Base-by-base conservation (phyloP, 306 rosid species). In the Cucumis cinereus region DNA sequence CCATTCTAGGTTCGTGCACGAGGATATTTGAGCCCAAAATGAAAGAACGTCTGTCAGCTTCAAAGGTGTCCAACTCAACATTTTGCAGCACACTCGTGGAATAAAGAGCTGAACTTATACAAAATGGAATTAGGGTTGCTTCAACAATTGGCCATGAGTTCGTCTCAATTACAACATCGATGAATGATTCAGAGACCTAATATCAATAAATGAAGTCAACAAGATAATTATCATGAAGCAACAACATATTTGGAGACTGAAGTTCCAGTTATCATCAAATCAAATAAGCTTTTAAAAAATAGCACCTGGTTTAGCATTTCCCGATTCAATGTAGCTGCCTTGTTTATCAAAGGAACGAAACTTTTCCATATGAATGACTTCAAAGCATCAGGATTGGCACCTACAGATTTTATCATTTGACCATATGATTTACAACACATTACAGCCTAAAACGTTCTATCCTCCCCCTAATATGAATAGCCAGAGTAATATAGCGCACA, bases 291-390 rank as follows among this genome's bases (percentile, higher is more conserved):
- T 68, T 59, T 72, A 59, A 22, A 57, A 73, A 14, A 23, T 23
- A 11, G 75, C 84, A 93, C 98, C 98, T 89, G 91, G 78, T 84
- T 83, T 73, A 87, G 89, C 81, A 89, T 77, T 80, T 84, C 90
- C 78, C 58, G 83, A 66, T 84, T 82, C 75, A 60, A 79, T 22
- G 84, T 81, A 66, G 84, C 86, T 0, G 83, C 62, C 74, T 76
- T 84, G 66, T 83, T 85, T 58, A 82, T 87, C 80, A 93, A 80
- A 77, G 97, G 98, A 80, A 93, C 85, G 80, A 90, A 93, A 79
- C 89, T 84, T 81, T 78, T 83, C 86, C 84, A 84, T 77, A 86
- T 84, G 81, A 90, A 91, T 43, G 81, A 85, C 61, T 63, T 63
- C 55, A 88, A 62, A 19, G 87, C 85, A 61, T 81, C 85, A 80